A percentile compares a stretch with the other conserved stretches of the same genome.
phyloP scores from a whole-genome alignment of 2,329 filamentous ascomycete species.

The Aspergillus cejpii region DNA sequence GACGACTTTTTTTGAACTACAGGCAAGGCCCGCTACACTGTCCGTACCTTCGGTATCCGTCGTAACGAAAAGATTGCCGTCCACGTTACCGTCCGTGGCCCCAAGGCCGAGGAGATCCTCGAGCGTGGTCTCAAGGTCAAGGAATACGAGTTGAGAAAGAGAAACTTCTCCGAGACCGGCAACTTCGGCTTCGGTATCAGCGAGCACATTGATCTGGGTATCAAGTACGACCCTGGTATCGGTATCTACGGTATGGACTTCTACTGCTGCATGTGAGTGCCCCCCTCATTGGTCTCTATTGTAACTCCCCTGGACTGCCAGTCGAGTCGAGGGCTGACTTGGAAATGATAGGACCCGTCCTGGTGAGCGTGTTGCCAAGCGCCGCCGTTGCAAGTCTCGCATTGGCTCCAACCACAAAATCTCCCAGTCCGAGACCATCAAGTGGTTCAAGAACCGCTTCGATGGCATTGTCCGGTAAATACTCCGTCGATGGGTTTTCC shows the following conservation, averaged over 20 bases:
- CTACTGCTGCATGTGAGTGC: constrained; percentile 94
- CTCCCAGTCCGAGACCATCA: constrained; percentile 89
- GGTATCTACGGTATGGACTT: constrained; percentile 99
- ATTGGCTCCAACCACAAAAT: constrained; percentile 89
- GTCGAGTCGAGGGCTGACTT: constrained; percentile 2
- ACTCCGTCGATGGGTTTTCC: constrained; percentile 19
- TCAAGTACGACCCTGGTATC: constrained; percentile 98
- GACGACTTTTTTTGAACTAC: constrained; percentile 22
- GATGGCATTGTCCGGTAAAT: constrained; percentile 97
- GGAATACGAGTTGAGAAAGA: constrained; percentile 99
- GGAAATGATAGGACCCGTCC: constrained; percentile 65
- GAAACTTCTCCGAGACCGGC: constrained; percentile 99
- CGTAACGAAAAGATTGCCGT: constrained; percentile 99
- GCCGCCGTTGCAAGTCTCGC: constrained; percentile 78
- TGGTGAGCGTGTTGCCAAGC: constrained; percentile 94
- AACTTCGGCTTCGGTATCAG: constrained; percentile 99
- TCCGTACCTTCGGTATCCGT: constrained; percentile 99
- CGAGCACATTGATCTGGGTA: constrained; percentile 99
- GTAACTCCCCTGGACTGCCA: constrained; percentile 24
- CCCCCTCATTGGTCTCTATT: neutral
- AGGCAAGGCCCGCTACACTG: constrained; percentile 99
- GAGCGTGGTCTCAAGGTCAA: constrained; percentile 99
- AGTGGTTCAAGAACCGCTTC: constrained; percentile 96
- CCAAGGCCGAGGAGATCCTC: constrained; percentile 99
- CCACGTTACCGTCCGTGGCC: constrained; percentile 98